A percentile compares a stretch with the other conserved stretches of the same genome.
Evolutionary conservation across 495 filamentous ascomycete species (phyloP).

Genomic region (Hypoxylon fragiforme): DNA sequence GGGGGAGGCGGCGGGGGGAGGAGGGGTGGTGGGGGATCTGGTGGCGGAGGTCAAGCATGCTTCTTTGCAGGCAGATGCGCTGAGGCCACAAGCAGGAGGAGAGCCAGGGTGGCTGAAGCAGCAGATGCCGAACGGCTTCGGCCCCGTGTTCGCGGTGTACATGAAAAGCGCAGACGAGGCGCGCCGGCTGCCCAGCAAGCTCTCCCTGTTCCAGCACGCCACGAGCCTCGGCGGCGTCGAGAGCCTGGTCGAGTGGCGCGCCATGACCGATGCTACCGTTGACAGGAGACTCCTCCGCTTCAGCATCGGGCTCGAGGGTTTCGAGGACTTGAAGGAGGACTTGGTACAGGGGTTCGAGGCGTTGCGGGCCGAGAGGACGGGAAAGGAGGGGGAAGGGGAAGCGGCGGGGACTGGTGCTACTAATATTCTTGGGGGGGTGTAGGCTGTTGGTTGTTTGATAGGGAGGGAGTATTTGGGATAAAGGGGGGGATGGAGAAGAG

Average conservation of each 20-base stretch:
- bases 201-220: constrained; percentile 88
- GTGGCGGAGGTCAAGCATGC: constrained; percentile 73
- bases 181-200: constrained; percentile 69
- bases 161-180: constrained; percentile 65
- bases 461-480: too few relatives aligned
- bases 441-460: not conserved
- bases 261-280: constrained; percentile 77
- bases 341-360: constrained; percentile 68
- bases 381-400: not conserved
- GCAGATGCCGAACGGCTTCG: constrained; percentile 93
- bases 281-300: constrained; percentile 76
- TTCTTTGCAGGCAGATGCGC: constrained; percentile 64
- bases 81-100: constrained; percentile 47
- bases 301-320: constrained; percentile 84
- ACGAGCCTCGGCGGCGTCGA: constrained; percentile 93
- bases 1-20: constrained; percentile 43
- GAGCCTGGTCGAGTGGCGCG: constrained; percentile 86
- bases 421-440: constrained; percentile 12
- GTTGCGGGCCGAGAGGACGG: constrained; percentile 44
- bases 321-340: constrained; percentile 82
- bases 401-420: not conserved
- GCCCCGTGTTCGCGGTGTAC: constrained; percentile 80
- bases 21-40: constrained; percentile 50
- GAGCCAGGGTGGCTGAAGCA: constrained; percentile 73
- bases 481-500: too few relatives aligned